These are phyloP conservation scores for Chaetothyriales sp. DNA, from an alignment of 2,329 filamentous ascomycete genomes.

Conservation along the genomic window DNA sequence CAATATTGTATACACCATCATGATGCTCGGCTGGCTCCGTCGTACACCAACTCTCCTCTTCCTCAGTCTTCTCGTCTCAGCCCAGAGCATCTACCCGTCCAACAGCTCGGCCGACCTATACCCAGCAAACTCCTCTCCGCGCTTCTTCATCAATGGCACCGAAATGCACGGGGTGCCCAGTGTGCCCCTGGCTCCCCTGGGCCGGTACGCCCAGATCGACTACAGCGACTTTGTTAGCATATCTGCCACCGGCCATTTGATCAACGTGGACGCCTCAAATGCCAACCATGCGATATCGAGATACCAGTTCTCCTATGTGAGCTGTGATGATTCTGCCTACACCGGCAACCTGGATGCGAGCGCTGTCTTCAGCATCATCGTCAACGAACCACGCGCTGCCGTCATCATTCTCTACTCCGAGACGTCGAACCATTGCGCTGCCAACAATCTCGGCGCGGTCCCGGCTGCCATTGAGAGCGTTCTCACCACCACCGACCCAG, in stretches of 20 bases:
- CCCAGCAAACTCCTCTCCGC: slow-evolving; percentile 8
- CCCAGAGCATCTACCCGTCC: slow-evolving; percentile 12
- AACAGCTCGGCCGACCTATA: slow-evolving; percentile 13
- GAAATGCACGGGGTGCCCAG: slow-evolving; percentile 6
- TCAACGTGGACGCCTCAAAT: slow-evolving; percentile 12
- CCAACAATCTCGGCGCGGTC: slow-evolving; percentile 17
- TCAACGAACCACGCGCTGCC: slow-evolving; percentile 19
- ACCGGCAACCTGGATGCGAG: slow-evolving; percentile 24
- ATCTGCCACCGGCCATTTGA: slow-evolving; percentile 9
- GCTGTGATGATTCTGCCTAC: slow-evolving; percentile 28
- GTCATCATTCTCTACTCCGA: slow-evolving; percentile 28
- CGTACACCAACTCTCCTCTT: neutral
- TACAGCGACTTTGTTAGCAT: slow-evolving; percentile 9
- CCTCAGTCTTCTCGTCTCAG: neutral
- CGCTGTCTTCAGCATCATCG: slow-evolving; percentile 22
- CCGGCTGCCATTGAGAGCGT: slow-evolving; percentile 19
- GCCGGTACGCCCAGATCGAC: slow-evolving; percentile 10
- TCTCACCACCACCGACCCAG: slow-evolving; percentile 22
- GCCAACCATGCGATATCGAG: slow-evolving; percentile 9
- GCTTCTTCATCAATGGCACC: slow-evolving; percentile 15
- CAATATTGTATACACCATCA: neutral
- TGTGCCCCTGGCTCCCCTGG: slow-evolving; percentile 11
- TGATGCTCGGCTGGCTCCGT: neutral
- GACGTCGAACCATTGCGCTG: slow-evolving; percentile 25
- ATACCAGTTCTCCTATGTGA: slow-evolving; percentile 24